Evolutionary conservation across 1,284 basidiomycete genomes (phyloP), one percentile per base, ranked within the genome.

Genomic region (Papiliotrema fonsecae): DNA sequence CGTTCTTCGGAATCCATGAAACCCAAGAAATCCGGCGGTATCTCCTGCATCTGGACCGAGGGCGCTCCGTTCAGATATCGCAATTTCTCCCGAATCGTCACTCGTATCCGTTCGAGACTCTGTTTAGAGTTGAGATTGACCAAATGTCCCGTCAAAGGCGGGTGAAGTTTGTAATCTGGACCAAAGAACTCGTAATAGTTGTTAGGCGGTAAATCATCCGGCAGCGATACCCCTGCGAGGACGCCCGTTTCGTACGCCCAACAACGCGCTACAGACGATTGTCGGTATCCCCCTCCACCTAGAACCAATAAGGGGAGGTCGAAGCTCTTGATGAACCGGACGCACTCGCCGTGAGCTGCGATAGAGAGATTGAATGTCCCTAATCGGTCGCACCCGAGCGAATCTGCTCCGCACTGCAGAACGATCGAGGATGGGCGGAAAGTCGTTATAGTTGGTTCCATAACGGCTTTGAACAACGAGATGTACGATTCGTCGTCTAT

Each of bases 291-390:
- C 1, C 94, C 94, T 1, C 94, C 94, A 18, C 94, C 94, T 2
- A 98, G 73, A 6, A 96, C 87, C 16, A 98, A 78, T 5, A 97
- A 76, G 0, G 94, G 94, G 0, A 97, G 81, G 52, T 85, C 84
- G 75, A 90, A 97, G 49, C 86, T 86, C 61, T 93, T 86, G 51
- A 97, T 90, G 71, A 93, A 97, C 62, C 93, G 86, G 13, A 98
- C 93, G 69, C 94, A 97, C 75, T 97, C 93, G 30, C 94, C 94
- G 64, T 98, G 94, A 0, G 92, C 94, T n/a, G 89, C 87, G 57
- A 97, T 97, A n/a, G 88, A 93, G 11, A 99, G 79, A 65, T 99
- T 98, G 81, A 98, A 99, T 1, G 92, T 92, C 21, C 94, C 94
- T 0, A 99, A 77, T 38, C 94, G 78, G 70, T 98, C 96, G 56